Evolutionary conservation across 441 rosid genomes (phyloP).

Genomic region (Dalechampia spathulata): DNA sequence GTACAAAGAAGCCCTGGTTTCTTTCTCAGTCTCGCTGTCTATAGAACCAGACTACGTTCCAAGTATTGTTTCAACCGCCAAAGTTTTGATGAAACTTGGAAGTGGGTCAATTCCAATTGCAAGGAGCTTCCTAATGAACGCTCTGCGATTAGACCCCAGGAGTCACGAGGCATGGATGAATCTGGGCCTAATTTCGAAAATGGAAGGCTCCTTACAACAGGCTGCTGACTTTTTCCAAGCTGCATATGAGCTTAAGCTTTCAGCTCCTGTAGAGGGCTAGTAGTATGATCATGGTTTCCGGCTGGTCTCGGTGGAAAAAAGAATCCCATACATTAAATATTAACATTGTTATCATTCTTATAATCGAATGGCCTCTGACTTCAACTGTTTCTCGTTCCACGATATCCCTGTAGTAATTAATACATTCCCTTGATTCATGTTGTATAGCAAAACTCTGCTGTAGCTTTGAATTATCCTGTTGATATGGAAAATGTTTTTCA

Average conservation of each 20-base stretch:
- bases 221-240: conserved; percentile 96
- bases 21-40: conserved; percentile 61
- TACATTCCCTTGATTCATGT: not conserved
- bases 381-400: not conserved
- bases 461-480: not conserved
- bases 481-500: too few species aligned
- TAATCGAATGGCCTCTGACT: not conserved
- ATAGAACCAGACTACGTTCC: conserved; percentile 78
- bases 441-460: conserved; percentile 13
- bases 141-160: conserved; percentile 64
- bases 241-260: conserved; percentile 69
- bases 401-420: not conserved
- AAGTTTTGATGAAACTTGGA: conserved; percentile 55
- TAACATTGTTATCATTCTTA: not conserved
- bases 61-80: conserved; percentile 71
- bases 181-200: conserved; percentile 67
- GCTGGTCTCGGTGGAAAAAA: not conserved
- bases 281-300: conserved; percentile 20
- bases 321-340: not conserved
- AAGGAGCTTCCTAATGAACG: conserved; percentile 77
- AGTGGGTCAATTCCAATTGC: conserved; percentile 50
- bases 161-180: conserved; percentile 77
- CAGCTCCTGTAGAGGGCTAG: conserved; percentile 62
- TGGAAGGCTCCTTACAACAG: conserved; percentile 70
- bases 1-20: conserved; percentile 62